phyloP scores from a whole-genome alignment of 2,329 filamentous ascomycete species.

The Aspergillus novofumigatus region DNA sequence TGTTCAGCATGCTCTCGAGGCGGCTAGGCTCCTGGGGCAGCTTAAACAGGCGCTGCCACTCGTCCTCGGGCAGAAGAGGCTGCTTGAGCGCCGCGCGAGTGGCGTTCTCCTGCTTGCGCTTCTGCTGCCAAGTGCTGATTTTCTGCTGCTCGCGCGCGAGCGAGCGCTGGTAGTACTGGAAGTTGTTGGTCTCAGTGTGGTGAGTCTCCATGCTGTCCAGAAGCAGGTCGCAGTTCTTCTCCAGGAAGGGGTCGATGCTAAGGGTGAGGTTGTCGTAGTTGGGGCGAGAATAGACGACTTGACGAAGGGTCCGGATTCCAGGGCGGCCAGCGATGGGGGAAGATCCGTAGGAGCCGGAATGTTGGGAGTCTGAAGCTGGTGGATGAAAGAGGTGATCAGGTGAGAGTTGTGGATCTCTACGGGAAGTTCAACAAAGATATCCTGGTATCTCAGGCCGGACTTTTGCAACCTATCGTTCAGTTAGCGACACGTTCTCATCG shows the following conservation, averaged over 20 bases:
- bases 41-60: conserved; percentile 98
- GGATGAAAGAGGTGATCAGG: conserved; percentile 89
- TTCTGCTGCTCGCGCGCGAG: conserved; percentile 91
- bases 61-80: conserved; percentile 82
- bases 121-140: conserved; percentile 93
- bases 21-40: conserved; percentile 90
- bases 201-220: conserved; percentile 96
- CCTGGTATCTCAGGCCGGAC: conserved; percentile 86
- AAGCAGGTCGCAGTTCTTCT: conserved; percentile 95
- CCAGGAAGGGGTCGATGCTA: conserved; percentile 92
- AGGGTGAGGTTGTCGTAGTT: conserved; percentile 88
- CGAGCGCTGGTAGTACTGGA: conserved; percentile 94
- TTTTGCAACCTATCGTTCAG: conserved; percentile 72
- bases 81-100: conserved; percentile 83
- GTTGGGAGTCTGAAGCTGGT: conserved; percentile 74
- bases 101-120: conserved; percentile 94
- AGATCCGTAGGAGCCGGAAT: conserved; percentile 65
- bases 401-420: conserved; percentile 94
- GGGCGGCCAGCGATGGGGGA: conserved; percentile 73
- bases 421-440: conserved; percentile 87
- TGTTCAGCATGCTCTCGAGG: conserved; percentile 90
- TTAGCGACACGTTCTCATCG: conserved; percentile 9
- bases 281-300: conserved; percentile 65
- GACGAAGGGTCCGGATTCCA: conserved; percentile 60
- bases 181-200: conserved; percentile 99